A percentile compares a stretch with the other conserved stretches of the same genome.
phyloP scores from a whole-genome alignment of 2,329 filamentous ascomycete genomes.

The Paraphoma sp. region DNA sequence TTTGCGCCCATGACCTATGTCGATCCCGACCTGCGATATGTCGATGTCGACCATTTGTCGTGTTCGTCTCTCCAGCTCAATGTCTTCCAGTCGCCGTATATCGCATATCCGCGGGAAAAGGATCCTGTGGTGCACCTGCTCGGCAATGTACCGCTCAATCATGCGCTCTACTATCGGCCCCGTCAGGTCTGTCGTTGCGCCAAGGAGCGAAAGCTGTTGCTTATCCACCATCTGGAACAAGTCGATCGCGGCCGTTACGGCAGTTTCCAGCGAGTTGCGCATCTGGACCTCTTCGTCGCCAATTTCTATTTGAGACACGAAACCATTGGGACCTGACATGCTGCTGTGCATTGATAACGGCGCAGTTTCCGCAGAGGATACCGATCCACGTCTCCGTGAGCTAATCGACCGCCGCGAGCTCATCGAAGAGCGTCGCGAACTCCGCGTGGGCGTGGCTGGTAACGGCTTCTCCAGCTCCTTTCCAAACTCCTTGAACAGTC shows the following conservation, averaged over 20 bases:
- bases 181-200: conserved; percentile 91
- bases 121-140: conserved; percentile 85
- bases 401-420: conserved; percentile 23
- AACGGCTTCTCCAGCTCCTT: conserved; percentile 84
- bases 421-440: conserved; percentile 38
- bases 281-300: conserved; percentile 93
- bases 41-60: conserved; percentile 93
- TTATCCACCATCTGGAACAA: conserved; percentile 96
- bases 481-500: conserved; percentile 87
- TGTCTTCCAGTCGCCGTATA: conserved; percentile 80
- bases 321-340: conserved; percentile 46
- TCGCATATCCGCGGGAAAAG: conserved; percentile 83
- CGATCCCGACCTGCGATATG: conserved; percentile 90
- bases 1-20: conserved; percentile 76
- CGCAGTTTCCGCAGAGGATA: conserved; percentile 45
- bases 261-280: conserved; percentile 86
- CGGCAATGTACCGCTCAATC: conserved; percentile 92
- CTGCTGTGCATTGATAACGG: conserved; percentile 47
- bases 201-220: conserved; percentile 88
- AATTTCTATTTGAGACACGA: conserved; percentile 62
- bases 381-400: conserved; percentile 37
- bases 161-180: conserved; percentile 90
- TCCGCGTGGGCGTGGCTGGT: conserved; percentile 70
- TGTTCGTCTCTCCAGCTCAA: conserved; percentile 87
- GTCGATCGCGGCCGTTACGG: conserved; percentile 91